Evolutionary conservation across 2,329 filamentous ascomycete species (phyloP), one percentile per base, ranked within the genome.

Genomic region (Cadophora sp.): DNA sequence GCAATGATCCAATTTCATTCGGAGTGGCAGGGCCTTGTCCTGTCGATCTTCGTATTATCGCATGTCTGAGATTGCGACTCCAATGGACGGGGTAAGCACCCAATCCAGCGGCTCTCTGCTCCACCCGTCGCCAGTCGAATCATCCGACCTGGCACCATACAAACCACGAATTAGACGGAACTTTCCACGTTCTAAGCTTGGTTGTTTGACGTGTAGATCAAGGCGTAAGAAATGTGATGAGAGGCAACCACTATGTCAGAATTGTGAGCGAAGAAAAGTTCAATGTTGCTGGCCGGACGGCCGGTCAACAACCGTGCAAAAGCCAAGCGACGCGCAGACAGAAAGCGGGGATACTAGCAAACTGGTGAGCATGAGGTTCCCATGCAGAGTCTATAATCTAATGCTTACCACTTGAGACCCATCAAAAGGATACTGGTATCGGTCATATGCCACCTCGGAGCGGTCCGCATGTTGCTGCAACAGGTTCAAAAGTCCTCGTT

Each of bases 201-300:
- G 65, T 9, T 67, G 65, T 51, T 29, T 67, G 26, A 63, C 65
- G 2, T 67, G 65, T 22, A 24, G 60, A 22, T 50, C 48, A 16
- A 58, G 65, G n/a, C 50, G 60, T 9, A 67, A 67, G 60, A 67
- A 67, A 24, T 67, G 65, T 29, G 65, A 67, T 24, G 60, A 67
- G 43, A 37, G 29, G 24, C 16, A 24, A 9, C 34, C 48, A 11
- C 27, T 48, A 22, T 61, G 64, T 24, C 55, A n/a, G 14, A 66
- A 66, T 43, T 67, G 65, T 26, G 65, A 58, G 22, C 56, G 29
- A 43, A 63, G 40, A 27, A 67, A 63, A 27, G 37, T 64, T 59
- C 9, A 63, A 27, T 67, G 65, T 19, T 63, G 50, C 12, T 67
- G 65, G 65, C 27, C 59, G 24, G 26, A 22, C 12, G 27, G 8